A percentile compares a stretch with the other conserved stretches of the same genome.
Conservation (phyloP, 228 moss, liverwort and hornwort genomes). For the Sphagnum fallax region DNA sequence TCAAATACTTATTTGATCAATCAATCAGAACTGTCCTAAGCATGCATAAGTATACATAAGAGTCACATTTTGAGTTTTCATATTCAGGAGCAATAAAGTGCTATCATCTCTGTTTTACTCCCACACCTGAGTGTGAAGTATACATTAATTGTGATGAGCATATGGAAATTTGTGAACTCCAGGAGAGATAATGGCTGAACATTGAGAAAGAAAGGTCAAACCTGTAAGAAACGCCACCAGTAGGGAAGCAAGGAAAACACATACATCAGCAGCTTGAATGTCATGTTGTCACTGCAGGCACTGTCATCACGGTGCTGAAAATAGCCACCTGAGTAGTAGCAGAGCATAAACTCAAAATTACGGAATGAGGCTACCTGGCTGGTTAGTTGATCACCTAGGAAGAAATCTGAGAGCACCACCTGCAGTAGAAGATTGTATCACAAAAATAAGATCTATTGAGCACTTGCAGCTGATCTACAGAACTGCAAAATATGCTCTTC, state of each 20-base stretch:
- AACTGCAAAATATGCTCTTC: background rate
- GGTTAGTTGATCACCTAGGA: conserved; percentile 74
- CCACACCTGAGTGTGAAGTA: no score
- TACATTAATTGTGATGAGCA: no score
- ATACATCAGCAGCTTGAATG: conserved; percentile 25
- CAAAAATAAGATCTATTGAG: background rate
- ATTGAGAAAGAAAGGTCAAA: conserved; percentile 1
- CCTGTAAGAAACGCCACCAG: conserved; percentile 58
- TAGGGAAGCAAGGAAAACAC: conserved; percentile 47
- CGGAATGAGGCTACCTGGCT: conserved; percentile 67
- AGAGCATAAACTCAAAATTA: conserved; percentile 47
- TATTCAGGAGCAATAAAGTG: no score
- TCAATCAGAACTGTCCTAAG: no score
- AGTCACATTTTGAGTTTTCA: no score
- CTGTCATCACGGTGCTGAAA: conserved; percentile 23
- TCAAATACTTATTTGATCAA: background rate
- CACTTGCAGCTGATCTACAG: background rate
- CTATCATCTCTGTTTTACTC: no score
- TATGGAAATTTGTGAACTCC: no score
- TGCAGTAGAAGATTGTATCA: conserved; percentile 9
- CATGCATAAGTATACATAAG: no score
- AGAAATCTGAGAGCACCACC: conserved; percentile 66
- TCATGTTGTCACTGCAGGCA: conserved; percentile 25
- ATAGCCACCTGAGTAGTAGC: conserved; percentile 62
- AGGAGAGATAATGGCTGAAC: no score